Evolutionary conservation across 2,329 filamentous ascomycete species (phyloP).

Genomic region (Phialophora chinensis): DNA sequence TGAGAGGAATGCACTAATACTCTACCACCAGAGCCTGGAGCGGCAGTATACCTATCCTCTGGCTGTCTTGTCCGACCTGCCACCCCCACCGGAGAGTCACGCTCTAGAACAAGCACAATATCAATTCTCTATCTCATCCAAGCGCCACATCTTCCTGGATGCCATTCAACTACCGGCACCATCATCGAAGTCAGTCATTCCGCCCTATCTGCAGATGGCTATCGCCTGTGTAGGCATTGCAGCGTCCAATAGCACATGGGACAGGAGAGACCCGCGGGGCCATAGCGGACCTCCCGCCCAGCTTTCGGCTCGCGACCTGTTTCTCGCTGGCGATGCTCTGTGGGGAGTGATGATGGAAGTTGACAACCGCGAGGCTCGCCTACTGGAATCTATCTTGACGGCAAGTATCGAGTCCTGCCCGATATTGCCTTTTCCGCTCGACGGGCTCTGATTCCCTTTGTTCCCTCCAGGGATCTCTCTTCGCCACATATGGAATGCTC

Average conservation of each 20-base stretch:
- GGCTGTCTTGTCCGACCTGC: slow-evolving; percentile 24
- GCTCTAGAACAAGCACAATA: slow-evolving; percentile 15
- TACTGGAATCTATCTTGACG: slow-evolving; percentile 19
- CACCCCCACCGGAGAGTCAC: slow-evolving; percentile 2
- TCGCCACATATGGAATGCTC: slow-evolving; percentile 13
- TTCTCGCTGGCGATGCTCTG: slow-evolving; percentile 11
- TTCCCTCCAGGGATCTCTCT: too few relatives aligned
- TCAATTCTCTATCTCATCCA: slow-evolving; percentile 17
- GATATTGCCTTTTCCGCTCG: too few relatives aligned
- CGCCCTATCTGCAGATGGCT: slow-evolving; percentile 19
- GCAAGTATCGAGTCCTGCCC: slow-evolving; percentile 3
- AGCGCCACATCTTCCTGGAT: slow-evolving; percentile 21
- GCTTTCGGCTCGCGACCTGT: slow-evolving; percentile 8
- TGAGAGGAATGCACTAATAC: too few relatives aligned
- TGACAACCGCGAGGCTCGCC: slow-evolving; percentile 23
- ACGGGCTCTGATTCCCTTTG: slow-evolving; percentile 10
- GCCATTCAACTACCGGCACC: too few relatives aligned
- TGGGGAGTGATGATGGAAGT: slow-evolving; percentile 27
- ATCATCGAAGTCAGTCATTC: too few relatives aligned
- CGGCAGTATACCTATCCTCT: slow-evolving; percentile 27
- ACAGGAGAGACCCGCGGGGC: too few relatives aligned
- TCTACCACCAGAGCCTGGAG: slow-evolving; percentile 8
- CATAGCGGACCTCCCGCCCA: background rate
- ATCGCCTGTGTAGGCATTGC: slow-evolving; percentile 23
- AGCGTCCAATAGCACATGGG: background rate